Evolutionary conservation across 1,139 yeast species (phyloP).

Genomic region (Magnusiomyces magnusii): DNA sequence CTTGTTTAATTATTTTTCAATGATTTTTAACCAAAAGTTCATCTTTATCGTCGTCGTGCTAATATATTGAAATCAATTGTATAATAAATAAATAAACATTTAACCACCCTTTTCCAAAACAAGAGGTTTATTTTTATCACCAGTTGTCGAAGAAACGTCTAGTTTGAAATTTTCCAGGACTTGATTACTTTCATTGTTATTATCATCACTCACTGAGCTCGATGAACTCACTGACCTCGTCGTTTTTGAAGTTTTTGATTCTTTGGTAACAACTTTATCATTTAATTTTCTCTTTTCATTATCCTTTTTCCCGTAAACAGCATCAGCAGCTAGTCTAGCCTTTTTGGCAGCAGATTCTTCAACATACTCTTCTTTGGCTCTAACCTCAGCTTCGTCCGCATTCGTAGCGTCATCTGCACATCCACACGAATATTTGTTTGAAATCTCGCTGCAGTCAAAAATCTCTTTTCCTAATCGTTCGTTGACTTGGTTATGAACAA

Average conservation of each 20-base stretch:
- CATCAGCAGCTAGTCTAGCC: neutral
- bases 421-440: slow-evolving; percentile 94
- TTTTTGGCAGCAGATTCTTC: neutral
- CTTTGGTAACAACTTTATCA: too few species aligned
- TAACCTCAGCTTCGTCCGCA: slow-evolving; percentile 19
- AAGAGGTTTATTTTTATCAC: neutral
- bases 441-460: slow-evolving; percentile 76
- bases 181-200: neutral
- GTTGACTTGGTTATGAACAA: slow-evolving; percentile 84
- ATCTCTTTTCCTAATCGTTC: slow-evolving; percentile 56
- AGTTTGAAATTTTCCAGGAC: neutral
- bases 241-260: too few species aligned
- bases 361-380: neutral
- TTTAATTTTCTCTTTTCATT: too few species aligned
- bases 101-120: neutral
- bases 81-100: neutral
- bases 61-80: neutral
- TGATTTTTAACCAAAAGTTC: neutral
- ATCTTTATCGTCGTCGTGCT: neutral
- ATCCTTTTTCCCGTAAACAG: too few species aligned
- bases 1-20: too few species aligned
- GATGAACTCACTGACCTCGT: too few species aligned
- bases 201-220: too few species aligned
- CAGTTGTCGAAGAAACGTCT: neutral
- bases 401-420: slow-evolving; percentile 68